These are phyloP conservation scores for Leccinum sublutescens DNA, from an alignment of 768 basidiomycete genomes.

Conservation along the genomic window DNA sequence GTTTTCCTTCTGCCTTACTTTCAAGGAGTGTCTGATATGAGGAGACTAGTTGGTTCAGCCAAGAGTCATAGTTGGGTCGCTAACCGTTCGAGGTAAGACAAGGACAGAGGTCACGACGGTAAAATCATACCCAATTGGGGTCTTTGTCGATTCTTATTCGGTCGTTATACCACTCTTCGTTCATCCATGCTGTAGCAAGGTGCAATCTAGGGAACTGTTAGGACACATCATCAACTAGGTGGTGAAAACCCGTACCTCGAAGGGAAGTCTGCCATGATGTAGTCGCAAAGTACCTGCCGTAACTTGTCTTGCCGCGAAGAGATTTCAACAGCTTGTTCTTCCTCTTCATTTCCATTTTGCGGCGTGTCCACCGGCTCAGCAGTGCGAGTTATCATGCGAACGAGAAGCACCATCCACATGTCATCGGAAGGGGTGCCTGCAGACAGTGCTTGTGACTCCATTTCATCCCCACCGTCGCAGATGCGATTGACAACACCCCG, in stretches of 20 bases:
- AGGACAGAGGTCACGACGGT: background rate
- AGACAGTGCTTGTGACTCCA: conserved; percentile 39
- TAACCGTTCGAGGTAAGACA: conserved; percentile 29
- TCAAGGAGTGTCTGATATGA: conserved; percentile 76
- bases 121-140: conserved; percentile 56
- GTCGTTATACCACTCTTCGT: conserved; percentile 99
- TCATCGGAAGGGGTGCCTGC: conserved; percentile 58
- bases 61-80: conserved; percentile 81
- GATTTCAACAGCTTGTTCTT: conserved; percentile 42
- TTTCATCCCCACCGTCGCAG: conserved; percentile 63
- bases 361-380: conserved; percentile 33
- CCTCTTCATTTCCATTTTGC: conserved; percentile 23
- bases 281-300: conserved; percentile 75
- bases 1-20: conserved; percentile 39
- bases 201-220: conserved; percentile 55
- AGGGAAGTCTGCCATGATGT: conserved; percentile 86
- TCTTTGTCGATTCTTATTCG: conserved; percentile 56
- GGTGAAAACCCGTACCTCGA: conserved; percentile 53
- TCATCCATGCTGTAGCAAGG: conserved; percentile 96
- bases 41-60: conserved; percentile 82
- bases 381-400: conserved; percentile 85
- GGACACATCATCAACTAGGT: background rate
- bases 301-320: conserved; percentile 71
- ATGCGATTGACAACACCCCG: conserved; percentile 64
- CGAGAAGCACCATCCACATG: conserved; percentile 89